Conservation (phyloP, 257 asterid genomes). For the Thymus quinquecostatus region DNA sequence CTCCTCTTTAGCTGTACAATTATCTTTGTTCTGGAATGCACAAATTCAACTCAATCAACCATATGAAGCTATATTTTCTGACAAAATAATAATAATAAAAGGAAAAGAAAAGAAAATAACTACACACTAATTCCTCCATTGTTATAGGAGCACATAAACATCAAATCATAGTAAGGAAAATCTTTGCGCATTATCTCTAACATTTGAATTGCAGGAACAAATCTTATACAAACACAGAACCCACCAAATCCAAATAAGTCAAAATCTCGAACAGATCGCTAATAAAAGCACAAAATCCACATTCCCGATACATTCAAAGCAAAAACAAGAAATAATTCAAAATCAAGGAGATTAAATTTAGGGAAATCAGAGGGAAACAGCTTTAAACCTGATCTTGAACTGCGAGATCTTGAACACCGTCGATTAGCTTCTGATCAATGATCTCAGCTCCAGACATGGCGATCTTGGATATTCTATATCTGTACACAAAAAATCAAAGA, state of each 20-base stretch:
- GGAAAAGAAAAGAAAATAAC: not conserved
- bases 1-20: slow-evolving; percentile 42
- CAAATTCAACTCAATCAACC: slow-evolving; percentile 24
- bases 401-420: slow-evolving; percentile 43
- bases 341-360: not conserved
- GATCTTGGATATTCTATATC: slow-evolving; percentile 29
- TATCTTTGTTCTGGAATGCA: slow-evolving; percentile 44
- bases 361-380: not conserved
- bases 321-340: not conserved
- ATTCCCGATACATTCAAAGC: slow-evolving; percentile 12
- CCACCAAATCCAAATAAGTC: slow-evolving; percentile 14
- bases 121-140: not conserved
- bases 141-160: not conserved
- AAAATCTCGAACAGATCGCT: not conserved
- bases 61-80: not conserved
- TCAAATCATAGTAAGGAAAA: not conserved
- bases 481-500: slow-evolving; percentile 23
- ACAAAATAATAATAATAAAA: not conserved
- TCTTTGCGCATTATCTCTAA: slow-evolving; percentile 1
- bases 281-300: not conserved
- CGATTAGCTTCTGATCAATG: slow-evolving; percentile 40
- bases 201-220: not conserved
- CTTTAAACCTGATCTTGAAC: slow-evolving; percentile 48
- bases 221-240: slow-evolving; percentile 14
- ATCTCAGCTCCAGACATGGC: slow-evolving; percentile 52